Evolutionary conservation across 495 filamentous ascomycete species (phyloP).

Genomic region (Neurospora sp.): DNA sequence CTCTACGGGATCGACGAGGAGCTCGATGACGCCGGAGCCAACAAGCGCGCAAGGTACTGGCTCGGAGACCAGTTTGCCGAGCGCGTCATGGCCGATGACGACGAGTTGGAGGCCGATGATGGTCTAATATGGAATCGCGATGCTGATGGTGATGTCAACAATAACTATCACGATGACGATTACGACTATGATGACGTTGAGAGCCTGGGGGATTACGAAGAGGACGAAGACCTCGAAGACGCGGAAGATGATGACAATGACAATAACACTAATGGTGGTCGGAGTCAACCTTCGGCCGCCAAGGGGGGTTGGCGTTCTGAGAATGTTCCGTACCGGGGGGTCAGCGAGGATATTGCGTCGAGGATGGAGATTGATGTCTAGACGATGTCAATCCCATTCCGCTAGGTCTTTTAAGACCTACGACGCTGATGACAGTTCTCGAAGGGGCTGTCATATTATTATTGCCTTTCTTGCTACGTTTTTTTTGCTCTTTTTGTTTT

Average conservation of each 20-base stretch:
- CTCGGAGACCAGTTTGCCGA: slow-evolving; percentile 52
- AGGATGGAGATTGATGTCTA: slow-evolving; percentile 53
- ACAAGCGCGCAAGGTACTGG: slow-evolving; percentile 77
- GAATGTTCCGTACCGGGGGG: slow-evolving; percentile 42
- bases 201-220: slow-evolving; percentile 35
- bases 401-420: neutral
- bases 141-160: slow-evolving; percentile 39
- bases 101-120: slow-evolving; percentile 34
- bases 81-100: slow-evolving; percentile 28
- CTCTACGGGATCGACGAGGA: neutral
- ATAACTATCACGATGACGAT: slow-evolving; percentile 41
- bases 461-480: neutral
- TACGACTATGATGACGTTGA: slow-evolving; percentile 37
- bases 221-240: slow-evolving; percentile 42
- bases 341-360: slow-evolving; percentile 65
- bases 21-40: slow-evolving; percentile 34
- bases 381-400: neutral
- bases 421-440: neutral
- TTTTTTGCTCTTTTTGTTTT: neutral
- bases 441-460: neutral
- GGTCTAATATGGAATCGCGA: slow-evolving; percentile 38
- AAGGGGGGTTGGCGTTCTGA: neutral
- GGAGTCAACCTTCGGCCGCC: neutral
- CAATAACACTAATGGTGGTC: slow-evolving; percentile 20
- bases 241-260: slow-evolving; percentile 29